Evolutionary conservation across 495 filamentous ascomycete species (phyloP).

Genomic region (Beverwykella pulmonaria): DNA sequence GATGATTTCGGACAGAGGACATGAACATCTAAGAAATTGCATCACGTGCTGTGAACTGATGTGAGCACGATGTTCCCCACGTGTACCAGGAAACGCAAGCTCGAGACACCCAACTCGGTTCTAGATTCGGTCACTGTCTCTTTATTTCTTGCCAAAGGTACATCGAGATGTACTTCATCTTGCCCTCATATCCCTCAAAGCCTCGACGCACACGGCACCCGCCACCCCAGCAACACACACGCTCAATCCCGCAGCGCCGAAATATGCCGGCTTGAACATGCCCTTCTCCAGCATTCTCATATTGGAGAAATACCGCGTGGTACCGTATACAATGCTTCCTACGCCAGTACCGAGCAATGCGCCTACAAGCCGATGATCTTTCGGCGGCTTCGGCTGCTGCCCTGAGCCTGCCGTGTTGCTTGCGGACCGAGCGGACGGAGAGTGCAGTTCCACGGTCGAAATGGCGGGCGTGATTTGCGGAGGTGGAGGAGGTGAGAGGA

Average conservation of each 20-base stretch:
- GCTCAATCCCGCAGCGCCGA: conserved; percentile 9
- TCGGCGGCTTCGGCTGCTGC: conserved; percentile 1
- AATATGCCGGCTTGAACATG: conserved; percentile 34
- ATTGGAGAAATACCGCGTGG: conserved; percentile 39
- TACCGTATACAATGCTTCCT: conserved; percentile 38
- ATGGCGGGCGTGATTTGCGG: conserved; percentile 7
- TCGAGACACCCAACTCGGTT: no score
- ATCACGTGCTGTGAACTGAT: no score
- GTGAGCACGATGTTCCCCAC: no score
- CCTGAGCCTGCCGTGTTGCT: not conserved
- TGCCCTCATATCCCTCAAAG: conserved; percentile 9
- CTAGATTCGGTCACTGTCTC: no score
- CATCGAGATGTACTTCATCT: not conserved
- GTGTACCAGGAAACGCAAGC: no score
- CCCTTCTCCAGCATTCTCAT: conserved; percentile 37
- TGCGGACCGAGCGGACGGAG: not conserved
- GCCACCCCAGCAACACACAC: conserved; percentile 13
- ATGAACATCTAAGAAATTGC: no score
- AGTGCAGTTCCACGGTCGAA: not conserved
- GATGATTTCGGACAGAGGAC: no score
- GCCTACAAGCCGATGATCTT: conserved; percentile 22
- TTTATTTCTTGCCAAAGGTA: no score
- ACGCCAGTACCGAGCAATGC: conserved; percentile 35
- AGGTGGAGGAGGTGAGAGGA: conserved; percentile 26
- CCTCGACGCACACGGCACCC: conserved; percentile 13